A percentile compares a stretch with the other conserved stretches of the same genome.
Conservation (phyloP, 2,329 filamentous ascomycete genomes). For the Didymella pomorum region DNA sequence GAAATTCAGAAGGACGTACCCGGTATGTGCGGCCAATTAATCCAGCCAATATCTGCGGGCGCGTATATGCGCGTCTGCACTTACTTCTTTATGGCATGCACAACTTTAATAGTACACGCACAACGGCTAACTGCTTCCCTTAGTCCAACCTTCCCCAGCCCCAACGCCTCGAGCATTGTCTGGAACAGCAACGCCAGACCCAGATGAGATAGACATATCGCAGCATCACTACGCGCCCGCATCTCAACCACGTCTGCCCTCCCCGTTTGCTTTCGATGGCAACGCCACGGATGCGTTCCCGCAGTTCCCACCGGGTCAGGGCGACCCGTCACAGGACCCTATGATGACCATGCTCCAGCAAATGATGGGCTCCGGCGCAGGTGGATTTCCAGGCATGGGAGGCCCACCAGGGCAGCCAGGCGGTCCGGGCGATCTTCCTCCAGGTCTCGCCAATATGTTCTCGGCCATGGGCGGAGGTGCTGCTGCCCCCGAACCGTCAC, state of each 20-base stretch:
- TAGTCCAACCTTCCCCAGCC: slow-evolving; percentile 35
- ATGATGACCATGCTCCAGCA: slow-evolving; percentile 80
- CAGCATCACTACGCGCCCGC: slow-evolving; percentile 71
- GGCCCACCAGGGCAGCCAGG: slow-evolving; percentile 37
- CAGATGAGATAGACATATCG: slow-evolving; percentile 82
- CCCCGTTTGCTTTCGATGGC: slow-evolving; percentile 45
- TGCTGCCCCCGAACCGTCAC: slow-evolving; percentile 39
- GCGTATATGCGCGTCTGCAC: slow-evolving; percentile 7
- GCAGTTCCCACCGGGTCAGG: slow-evolving; percentile 23
- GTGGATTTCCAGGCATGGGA: slow-evolving; percentile 47
- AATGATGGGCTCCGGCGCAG: slow-evolving; percentile 64
- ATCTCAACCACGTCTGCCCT: slow-evolving; percentile 53
- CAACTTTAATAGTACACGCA: neutral
- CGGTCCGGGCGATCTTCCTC: slow-evolving; percentile 47
- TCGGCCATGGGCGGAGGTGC: slow-evolving; percentile 54
- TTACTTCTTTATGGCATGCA: neutral
- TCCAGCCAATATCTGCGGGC: slow-evolving; percentile 3
- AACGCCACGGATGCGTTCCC: slow-evolving; percentile 30
- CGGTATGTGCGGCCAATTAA: slow-evolving; percentile 30
- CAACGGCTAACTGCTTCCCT: slow-evolving; percentile 32
- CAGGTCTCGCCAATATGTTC: slow-evolving; percentile 55
- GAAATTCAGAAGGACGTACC: slow-evolving; percentile 47
- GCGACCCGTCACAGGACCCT: slow-evolving; percentile 62
- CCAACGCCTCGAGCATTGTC: slow-evolving; percentile 32
- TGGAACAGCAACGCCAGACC: slow-evolving; percentile 58